These are phyloP conservation scores for Acanthamoeba lenticulata DNA, from an alignment of 208 protist genomes.

Conservation along the genomic window DNA sequence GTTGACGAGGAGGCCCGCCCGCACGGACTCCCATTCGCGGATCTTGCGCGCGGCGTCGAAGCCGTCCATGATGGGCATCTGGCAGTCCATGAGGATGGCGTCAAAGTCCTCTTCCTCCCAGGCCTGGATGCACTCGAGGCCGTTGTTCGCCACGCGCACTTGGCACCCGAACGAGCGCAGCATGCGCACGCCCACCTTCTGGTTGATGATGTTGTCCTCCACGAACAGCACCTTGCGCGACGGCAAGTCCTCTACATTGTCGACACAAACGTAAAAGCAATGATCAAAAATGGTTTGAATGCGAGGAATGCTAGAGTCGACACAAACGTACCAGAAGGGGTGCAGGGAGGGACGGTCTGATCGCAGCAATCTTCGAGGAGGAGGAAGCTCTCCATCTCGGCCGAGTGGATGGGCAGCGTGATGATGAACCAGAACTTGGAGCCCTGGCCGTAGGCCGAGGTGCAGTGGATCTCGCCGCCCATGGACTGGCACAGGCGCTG, in stretches of 20 bases:
- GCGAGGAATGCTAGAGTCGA: not conserved
- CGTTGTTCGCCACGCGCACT: conserved; percentile 4
- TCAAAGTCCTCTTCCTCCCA: not conserved
- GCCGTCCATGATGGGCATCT: conserved; percentile 13
- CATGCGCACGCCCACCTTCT: not conserved
- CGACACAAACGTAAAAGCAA: not conserved
- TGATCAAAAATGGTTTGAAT: not conserved
- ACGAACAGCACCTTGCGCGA: conserved; percentile 20
- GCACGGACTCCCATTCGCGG: not conserved
- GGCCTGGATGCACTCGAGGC: not conserved
- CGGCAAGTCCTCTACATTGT: not conserved
- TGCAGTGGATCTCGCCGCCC: not conserved
- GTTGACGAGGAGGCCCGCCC: not conserved
- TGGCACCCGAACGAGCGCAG: not conserved
- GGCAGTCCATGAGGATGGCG: conserved; percentile 26
- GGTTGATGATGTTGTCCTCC: conserved; percentile 61
- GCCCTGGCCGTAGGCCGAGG: not conserved
- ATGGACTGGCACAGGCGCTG: conserved; percentile 34
- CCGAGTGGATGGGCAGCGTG: conserved; percentile 32
- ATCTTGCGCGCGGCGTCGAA: not conserved
- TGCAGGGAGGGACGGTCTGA: not conserved
- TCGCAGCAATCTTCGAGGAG: not conserved
- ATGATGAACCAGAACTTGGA: conserved; percentile 56
- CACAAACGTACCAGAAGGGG: not conserved
- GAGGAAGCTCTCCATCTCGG: conserved; percentile 35